Conservation (phyloP, 228 moss, liverwort and hornwort species). For the Sphagnum fallax region DNA sequence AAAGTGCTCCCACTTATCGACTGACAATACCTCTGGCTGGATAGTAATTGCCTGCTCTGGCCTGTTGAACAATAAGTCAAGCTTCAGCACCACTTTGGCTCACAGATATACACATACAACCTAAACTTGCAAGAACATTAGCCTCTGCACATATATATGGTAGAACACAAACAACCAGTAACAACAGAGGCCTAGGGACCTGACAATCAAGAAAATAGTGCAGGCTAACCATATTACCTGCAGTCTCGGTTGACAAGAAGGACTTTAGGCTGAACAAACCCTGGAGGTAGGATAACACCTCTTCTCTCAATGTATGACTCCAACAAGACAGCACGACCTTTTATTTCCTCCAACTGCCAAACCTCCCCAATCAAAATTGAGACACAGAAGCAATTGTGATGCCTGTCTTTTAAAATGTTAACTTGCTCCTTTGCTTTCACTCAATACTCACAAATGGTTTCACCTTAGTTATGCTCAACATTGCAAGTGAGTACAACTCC, state of each 20-base stretch:
- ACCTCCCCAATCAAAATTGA: conserved; percentile 3
- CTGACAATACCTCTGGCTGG: conserved; percentile 63
- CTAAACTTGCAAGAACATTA: no score
- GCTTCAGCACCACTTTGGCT: no score
- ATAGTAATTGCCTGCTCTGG: conserved; percentile 69
- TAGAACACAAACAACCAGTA: no score
- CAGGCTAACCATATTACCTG: conserved; percentile 23
- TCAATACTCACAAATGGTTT: no score
- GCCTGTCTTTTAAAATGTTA: no score
- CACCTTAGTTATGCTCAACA: no score
- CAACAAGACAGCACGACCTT: conserved; percentile 50
- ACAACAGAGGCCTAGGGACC: background rate
- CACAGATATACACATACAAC: no score
- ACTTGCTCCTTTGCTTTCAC: no score
- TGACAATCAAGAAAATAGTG: background rate
- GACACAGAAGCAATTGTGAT: background rate
- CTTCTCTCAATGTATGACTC: conserved; percentile 54
- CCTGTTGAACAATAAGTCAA: conserved; percentile 9
- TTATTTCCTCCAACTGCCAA: conserved; percentile 61
- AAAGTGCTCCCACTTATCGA: conserved; percentile 62
- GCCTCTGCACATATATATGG: no score
- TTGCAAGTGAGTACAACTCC: no score
- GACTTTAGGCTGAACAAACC: conserved; percentile 61
- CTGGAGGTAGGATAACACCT: conserved; percentile 50
- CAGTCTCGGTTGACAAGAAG: conserved; percentile 68